Conservation (phyloP, 1,139 yeast genomes). For the Blastobotrys buckinghamii region DNA sequence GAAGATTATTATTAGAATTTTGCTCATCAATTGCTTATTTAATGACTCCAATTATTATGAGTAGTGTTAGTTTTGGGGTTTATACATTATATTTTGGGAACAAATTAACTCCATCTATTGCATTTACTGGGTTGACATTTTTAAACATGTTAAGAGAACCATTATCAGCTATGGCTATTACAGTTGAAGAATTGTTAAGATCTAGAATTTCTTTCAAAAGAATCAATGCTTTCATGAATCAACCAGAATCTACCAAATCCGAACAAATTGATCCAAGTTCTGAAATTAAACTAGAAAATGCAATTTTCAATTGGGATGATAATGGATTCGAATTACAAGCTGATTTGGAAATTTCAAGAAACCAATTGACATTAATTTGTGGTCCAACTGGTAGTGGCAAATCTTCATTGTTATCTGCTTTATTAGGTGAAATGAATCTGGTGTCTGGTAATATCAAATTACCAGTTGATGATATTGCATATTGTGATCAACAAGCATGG, state of each 20-base stretch:
- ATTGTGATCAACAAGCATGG: constrained; percentile 96
- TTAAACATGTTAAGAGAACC: constrained; percentile 81
- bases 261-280: constrained; percentile 53
- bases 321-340: constrained; percentile 41
- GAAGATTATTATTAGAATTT: constrained; percentile 59
- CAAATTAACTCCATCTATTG: constrained; percentile 80
- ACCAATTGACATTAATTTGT: constrained; percentile 74
- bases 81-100: constrained; percentile 66
- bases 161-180: constrained; percentile 78
- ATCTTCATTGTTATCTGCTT: constrained; percentile 80
- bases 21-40: constrained; percentile 53
- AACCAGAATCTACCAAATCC: constrained; percentile 73
- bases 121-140: constrained; percentile 82
- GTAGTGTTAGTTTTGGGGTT: constrained; percentile 71
- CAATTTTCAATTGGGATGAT: constrained; percentile 68
- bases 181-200: constrained; percentile 77
- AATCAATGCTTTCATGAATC: constrained; percentile 69
- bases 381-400: constrained; percentile 98
- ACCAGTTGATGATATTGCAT: constrained; percentile 69
- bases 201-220: constrained; percentile 86
- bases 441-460: constrained; percentile 36
- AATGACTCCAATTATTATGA: constrained; percentile 72
- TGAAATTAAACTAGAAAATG: constrained; percentile 74
- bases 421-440: constrained; percentile 89
- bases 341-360: constrained; percentile 50